phyloP scores from a whole-genome alignment of 768 basidiomycete species.

The Kwoniella botswanensis region DNA sequence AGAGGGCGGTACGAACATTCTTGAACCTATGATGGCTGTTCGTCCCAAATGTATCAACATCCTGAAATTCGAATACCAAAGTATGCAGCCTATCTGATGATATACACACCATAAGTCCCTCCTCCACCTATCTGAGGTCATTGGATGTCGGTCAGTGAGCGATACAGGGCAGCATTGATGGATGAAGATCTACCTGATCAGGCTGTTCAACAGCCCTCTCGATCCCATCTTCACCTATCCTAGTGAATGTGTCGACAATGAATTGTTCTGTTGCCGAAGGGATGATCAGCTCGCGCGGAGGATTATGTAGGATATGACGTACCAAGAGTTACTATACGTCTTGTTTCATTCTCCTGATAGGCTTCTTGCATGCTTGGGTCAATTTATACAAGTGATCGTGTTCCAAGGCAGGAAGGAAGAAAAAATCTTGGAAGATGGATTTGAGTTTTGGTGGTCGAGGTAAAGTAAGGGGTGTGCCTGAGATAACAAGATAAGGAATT shows the following conservation, averaged over 20 bases:
- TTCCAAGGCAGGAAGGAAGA: not conserved
- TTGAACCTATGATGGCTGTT: slow-evolving; percentile 41
- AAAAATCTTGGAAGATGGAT: not conserved
- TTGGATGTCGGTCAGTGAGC: not conserved
- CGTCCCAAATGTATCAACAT: not conserved
- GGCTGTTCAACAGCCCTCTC: slow-evolving; percentile 33
- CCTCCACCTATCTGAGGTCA: slow-evolving; percentile 42
- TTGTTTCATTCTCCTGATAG: not conserved
- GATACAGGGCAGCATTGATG: not conserved
- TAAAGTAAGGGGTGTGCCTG: not conserved
- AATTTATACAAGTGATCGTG: not conserved
- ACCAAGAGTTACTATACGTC: slow-evolving; percentile 12
- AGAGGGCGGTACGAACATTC: slow-evolving; percentile 41
- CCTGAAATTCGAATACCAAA: not conserved
- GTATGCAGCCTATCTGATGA: not conserved
- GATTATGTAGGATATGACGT: not conserved
- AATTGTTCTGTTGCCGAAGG: slow-evolving; percentile 32
- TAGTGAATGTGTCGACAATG: slow-evolving; percentile 48
- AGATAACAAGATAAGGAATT: not conserved
- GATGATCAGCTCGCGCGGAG: not conserved
- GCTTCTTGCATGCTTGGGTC: too few relatives aligned
- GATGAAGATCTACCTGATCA: slow-evolving; percentile 24
- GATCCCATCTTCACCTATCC: slow-evolving; percentile 33
- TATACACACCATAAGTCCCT: slow-evolving; percentile 38
- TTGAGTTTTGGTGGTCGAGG: not conserved